These are phyloP conservation scores for Epithele typhae DNA, from an alignment of 768 basidiomycete genomes.

Conservation along the genomic window DNA sequence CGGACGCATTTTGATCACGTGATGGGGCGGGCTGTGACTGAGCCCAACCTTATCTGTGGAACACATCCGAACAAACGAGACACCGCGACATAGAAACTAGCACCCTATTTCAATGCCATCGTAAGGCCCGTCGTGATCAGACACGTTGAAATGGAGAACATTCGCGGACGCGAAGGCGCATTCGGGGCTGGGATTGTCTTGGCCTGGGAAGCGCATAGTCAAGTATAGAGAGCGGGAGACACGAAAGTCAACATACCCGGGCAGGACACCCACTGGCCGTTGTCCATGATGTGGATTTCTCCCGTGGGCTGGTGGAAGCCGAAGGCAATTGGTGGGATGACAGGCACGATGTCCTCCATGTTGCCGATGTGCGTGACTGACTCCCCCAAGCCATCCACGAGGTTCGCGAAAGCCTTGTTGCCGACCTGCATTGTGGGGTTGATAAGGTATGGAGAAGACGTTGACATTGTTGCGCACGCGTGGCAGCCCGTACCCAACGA, in stretches of 20 bases:
- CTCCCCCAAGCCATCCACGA: constrained; percentile 41
- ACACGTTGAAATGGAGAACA: constrained; percentile 38
- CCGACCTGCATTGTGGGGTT: constrained; percentile 44
- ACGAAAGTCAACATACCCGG: constrained; percentile 23
- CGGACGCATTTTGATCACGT: too few species aligned
- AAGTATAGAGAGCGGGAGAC: not conserved
- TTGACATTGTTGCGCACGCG: constrained; percentile 17
- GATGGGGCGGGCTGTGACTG: too few species aligned
- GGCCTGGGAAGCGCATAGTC: constrained; percentile 32
- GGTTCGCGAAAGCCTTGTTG: constrained; percentile 57
- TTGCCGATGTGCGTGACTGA: constrained; percentile 55
- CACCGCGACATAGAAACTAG: constrained; percentile 1
- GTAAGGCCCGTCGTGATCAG: constrained; percentile 48
- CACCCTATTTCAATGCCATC: constrained; percentile 29
- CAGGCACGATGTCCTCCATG: constrained; percentile 36
- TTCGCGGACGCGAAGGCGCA: constrained; percentile 52
- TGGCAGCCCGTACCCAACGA: constrained; percentile 29
- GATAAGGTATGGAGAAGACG: not conserved
- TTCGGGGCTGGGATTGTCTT: constrained; percentile 51
- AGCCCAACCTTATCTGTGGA: too few species aligned
- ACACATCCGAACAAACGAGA: too few species aligned
- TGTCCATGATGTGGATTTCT: constrained; percentile 36
- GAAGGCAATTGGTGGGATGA: constrained; percentile 28
- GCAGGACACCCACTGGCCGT: constrained; percentile 48
- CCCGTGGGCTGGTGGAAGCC: constrained; percentile 43